Evolutionary conservation across 2,329 filamentous ascomycete species (phyloP), one percentile per base, ranked within the genome.

Genomic region (Trichophyton mentagrophytes): DNA sequence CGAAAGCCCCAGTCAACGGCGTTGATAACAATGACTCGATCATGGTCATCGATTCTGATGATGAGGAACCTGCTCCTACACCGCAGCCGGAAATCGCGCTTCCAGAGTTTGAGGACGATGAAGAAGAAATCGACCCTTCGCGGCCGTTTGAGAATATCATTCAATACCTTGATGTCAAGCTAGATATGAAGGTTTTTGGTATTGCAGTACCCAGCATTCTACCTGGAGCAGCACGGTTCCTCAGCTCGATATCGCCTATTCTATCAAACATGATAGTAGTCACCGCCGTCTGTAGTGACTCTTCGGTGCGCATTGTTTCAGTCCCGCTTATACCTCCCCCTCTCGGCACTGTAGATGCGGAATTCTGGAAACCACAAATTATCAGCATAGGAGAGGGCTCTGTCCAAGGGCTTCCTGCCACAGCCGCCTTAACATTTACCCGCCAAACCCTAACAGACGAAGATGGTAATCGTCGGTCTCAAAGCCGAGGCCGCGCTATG

Each of bases 41-140:
- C 61, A 81, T 82, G 74, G 77, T 83, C 53, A 77, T 82, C 63
- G 80, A 82, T 67, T 80, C 79, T 2, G 79, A 81, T 64, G 80
- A 83, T 44, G 81, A 83, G 56, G 77, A 77, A 47, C 77, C 78
- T 33, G 73, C 74, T 6, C 63, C 68, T 58, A 73, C 73, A 40
- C 63, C 64, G 36, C 66, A 60, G n/a, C 67, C 62, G 36, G 64
- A 68, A 47, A 60, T 63, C 36, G 65, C 66, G 38, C 63, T 65
- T 6, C 61, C 67, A 2, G 71, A 79, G 13, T 83, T 82, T 59
- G 78, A 82, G 62, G 78, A 82, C 46, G 81, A 84, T 67, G 78
- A 80, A 67, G 78, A 80, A 44, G 82, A 85, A 67, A 70, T 80
- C n/a, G 81, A 85, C 63, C 76, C 79, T 25, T 77, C 79, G 17